Conservation (phyloP, 2,329 filamentous ascomycete genomes). For the Exophiala xenobiotica region DNA sequence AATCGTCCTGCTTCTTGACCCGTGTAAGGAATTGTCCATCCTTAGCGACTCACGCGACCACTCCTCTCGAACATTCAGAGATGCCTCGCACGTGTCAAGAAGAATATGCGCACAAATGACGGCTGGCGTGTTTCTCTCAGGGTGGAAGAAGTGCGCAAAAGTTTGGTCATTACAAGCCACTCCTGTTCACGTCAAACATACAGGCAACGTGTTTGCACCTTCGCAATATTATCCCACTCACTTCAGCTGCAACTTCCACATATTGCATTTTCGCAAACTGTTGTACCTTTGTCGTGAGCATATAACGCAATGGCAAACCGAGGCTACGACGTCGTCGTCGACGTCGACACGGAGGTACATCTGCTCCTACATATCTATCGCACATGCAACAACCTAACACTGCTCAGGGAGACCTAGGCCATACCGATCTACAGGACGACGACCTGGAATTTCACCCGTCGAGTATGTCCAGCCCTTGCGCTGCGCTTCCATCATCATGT, state of each 20-base stretch:
- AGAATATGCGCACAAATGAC: too few species aligned
- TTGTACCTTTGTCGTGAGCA: neutral
- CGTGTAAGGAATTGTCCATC: too few species aligned
- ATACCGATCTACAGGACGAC: constrained; percentile 93
- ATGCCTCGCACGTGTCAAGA: too few species aligned
- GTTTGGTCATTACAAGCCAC: neutral
- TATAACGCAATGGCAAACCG: constrained; percentile 78
- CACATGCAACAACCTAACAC: neutral
- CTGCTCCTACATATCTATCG: neutral
- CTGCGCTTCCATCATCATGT: neutral
- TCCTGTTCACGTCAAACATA: constrained; percentile 2
- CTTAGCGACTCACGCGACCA: too few species aligned
- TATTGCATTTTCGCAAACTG: neutral
- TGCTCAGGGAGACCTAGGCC: constrained; percentile 84
- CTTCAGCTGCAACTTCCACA: neutral
- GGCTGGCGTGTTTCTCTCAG: too few species aligned
- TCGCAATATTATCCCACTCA: neutral
- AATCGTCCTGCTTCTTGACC: too few species aligned
- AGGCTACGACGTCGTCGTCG: constrained; percentile 96
- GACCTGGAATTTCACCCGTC: constrained; percentile 97
- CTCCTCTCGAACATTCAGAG: too few species aligned
- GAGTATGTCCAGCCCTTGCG: constrained; percentile 47
- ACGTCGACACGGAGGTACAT: constrained; percentile 88
- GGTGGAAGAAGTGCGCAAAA: neutral
- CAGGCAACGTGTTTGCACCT: constrained; percentile 16